phyloP scores from a whole-genome alignment of 352 stramenopile species.

The Peronospora farinosa region DNA sequence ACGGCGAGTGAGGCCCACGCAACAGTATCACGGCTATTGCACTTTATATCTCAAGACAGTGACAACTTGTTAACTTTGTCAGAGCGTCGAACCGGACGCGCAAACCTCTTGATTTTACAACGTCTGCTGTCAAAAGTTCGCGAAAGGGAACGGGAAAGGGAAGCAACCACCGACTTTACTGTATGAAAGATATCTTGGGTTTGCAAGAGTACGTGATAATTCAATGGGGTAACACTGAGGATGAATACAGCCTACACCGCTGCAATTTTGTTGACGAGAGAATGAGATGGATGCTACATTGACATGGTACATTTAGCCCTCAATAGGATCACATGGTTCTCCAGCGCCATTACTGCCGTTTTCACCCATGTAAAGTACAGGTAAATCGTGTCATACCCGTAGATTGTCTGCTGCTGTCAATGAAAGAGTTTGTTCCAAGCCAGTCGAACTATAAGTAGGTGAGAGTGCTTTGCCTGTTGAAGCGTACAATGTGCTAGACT shows the following conservation, averaged over 20 bases:
- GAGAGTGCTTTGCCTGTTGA: too few relatives aligned
- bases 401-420: too few relatives aligned
- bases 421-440: too few relatives aligned
- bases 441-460: too few relatives aligned
- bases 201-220: conserved; percentile 10
- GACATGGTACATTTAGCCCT: conserved; percentile 15
- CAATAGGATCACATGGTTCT: conserved; percentile 15
- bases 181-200: conserved; percentile 15
- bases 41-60: conserved; percentile 41
- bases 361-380: too few relatives aligned
- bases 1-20: conserved; percentile 32
- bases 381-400: too few relatives aligned
- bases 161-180: conserved; percentile 34
- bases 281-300: conserved; percentile 7
- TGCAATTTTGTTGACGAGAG: conserved; percentile 8
- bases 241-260: conserved; percentile 18
- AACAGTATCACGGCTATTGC: conserved; percentile 37
- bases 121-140: conserved; percentile 45
- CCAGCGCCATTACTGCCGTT: conserved; percentile 2
- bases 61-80: conserved; percentile 27
- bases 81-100: conserved; percentile 38
- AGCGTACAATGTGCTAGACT: too few relatives aligned
- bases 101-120: conserved; percentile 46
- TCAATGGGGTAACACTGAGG: conserved; percentile 13
- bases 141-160: conserved; percentile 35